A percentile compares a stretch with the other conserved stretches of the same genome.
Conservation (phyloP, 441 rosid species). For the Kokia cookei region DNA sequence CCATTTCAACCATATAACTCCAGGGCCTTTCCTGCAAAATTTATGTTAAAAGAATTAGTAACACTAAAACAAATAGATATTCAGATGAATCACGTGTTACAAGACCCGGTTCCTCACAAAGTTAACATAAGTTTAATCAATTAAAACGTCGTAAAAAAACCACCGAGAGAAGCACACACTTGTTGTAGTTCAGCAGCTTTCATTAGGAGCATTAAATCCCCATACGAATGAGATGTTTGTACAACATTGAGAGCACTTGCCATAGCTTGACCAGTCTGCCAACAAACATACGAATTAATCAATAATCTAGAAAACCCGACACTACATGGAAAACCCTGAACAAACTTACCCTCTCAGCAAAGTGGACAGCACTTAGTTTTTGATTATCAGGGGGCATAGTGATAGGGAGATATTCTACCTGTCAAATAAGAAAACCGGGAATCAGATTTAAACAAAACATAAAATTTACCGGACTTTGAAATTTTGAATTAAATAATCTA, state of each 20-base stretch:
- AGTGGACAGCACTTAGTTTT: conserved; percentile 59
- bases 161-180: conserved; percentile 34
- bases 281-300: conserved; percentile 7
- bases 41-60: conserved; percentile 9
- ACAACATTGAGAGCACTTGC: conserved; percentile 75
- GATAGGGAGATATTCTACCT: conserved; percentile 91
- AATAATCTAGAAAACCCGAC: not conserved
- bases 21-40: conserved; percentile 70
- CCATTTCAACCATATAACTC: conserved; percentile 92
- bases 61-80: not conserved
- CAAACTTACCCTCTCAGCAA: conserved; percentile 76
- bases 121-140: not conserved
- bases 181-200: conserved; percentile 56
- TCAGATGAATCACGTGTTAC: not conserved
- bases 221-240: conserved; percentile 85
- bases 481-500: not conserved
- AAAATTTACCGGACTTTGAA: not conserved
- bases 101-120: not conserved
- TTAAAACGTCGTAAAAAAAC: not conserved
- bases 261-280: conserved; percentile 75
- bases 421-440: conserved; percentile 8
- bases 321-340: not conserved
- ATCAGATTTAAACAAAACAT: not conserved
- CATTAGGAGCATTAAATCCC: conserved; percentile 74
- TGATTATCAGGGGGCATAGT: conserved; percentile 55